Evolutionary conservation across 2,329 filamentous ascomycete genomes (phyloP).

Genomic region (Microcyclosporella mali): DNA sequence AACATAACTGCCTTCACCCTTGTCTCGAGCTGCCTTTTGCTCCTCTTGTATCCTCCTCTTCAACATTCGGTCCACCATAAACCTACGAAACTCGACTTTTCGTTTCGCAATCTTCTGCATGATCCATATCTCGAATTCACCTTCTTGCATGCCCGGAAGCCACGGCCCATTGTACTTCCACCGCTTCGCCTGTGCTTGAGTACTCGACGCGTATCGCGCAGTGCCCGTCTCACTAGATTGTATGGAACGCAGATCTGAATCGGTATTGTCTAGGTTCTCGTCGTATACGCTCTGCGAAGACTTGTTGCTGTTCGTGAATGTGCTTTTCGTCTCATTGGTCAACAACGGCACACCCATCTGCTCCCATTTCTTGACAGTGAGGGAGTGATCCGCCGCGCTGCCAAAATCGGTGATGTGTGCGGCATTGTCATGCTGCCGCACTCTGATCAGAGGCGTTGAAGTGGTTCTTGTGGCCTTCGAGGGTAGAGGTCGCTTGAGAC

Average conservation of each 20-base stretch:
- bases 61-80: constrained; percentile 23
- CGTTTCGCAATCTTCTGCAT: constrained; percentile 32
- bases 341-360: constrained; percentile 70
- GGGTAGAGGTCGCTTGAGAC: constrained; percentile 78
- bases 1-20: constrained; percentile 12
- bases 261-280: constrained; percentile 40
- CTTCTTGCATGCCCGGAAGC: constrained; percentile 50
- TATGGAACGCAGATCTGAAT: constrained; percentile 12
- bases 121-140: constrained; percentile 50
- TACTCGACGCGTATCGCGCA: neutral
- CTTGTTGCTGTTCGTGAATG: constrained; percentile 9
- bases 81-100: constrained; percentile 27
- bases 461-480: constrained; percentile 65
- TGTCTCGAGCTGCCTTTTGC: constrained; percentile 10
- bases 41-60: constrained; percentile 18
- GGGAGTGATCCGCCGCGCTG: constrained; percentile 72
- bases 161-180: constrained; percentile 57
- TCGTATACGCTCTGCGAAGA: constrained; percentile 36
- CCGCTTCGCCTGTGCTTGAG: constrained; percentile 32
- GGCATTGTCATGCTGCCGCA: constrained; percentile 63
- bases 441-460: constrained; percentile 64
- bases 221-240: neutral
- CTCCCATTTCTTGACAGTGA: constrained; percentile 79
- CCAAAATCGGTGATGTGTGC: constrained; percentile 90
- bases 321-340: constrained; percentile 33